Percentiles rank a stretch among this genome's conserved stretches.
phyloP scores from a whole-genome alignment of 495 filamentous ascomycete species.

The Hypoxylon perforatum region DNA sequence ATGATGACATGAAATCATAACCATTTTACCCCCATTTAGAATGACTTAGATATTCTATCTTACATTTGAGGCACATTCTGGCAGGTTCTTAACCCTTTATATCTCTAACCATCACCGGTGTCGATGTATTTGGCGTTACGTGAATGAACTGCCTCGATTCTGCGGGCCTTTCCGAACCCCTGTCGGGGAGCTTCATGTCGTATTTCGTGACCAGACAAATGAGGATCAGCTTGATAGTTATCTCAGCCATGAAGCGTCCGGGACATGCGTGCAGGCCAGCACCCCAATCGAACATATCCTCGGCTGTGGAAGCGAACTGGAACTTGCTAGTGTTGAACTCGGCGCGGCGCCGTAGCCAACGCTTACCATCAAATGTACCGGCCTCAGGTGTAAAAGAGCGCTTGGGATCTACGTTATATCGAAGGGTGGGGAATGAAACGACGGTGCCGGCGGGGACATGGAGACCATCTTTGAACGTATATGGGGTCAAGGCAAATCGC shows the following conservation, averaged over 20 bases:
- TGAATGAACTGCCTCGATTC: constrained; percentile 16
- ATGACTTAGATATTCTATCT: too few species aligned
- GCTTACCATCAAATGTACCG: constrained; percentile 19
- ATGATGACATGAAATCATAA: too few species aligned
- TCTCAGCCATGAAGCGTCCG: constrained; percentile 22
- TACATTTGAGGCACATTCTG: too few species aligned
- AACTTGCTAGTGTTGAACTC: constrained; percentile 21
- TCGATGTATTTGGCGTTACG: constrained; percentile 20
- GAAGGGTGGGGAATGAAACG: constrained; percentile 12
- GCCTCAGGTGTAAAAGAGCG: constrained; percentile 1
- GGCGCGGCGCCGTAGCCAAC: constrained; percentile 15
- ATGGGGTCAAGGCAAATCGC: constrained; percentile 16
- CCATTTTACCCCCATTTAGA: too few species aligned
- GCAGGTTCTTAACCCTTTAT: background rate
- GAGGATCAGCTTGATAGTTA: constrained; percentile 25
- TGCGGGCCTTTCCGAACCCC: constrained; percentile 14
- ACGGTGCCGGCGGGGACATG: constrained; percentile 11
- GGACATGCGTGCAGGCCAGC: constrained; percentile 21
- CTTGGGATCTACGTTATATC: constrained; percentile 10
- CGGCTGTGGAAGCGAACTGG: constrained; percentile 24
- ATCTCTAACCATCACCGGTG: constrained; percentile 14
- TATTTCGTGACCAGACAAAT: constrained; percentile 18
- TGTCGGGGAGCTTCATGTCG: constrained; percentile 23
- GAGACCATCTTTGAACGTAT: constrained; percentile 18
- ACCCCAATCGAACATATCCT: constrained; percentile 23